Evolutionary conservation across 192 early-diverging fungal species (phyloP), one percentile per base, ranked within the genome.

Genomic region (Entomortierella beljakovae): DNA sequence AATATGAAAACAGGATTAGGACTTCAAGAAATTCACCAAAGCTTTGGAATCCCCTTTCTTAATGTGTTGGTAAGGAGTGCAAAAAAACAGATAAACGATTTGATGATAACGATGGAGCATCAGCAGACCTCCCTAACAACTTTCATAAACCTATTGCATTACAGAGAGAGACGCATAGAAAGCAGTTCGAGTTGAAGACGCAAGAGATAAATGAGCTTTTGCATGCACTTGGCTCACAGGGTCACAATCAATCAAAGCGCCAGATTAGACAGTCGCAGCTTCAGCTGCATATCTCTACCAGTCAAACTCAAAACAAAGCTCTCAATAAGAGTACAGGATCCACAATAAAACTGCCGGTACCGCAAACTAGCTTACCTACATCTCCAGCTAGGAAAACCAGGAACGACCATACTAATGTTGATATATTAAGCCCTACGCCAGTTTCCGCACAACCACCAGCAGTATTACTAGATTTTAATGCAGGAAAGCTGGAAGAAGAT

Each of bases 31-130:
- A 85, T 89, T 6, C 82, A 87, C 68, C 77, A 84, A 10, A 86
- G 84, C 28, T 80, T 89, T 29, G 86, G 88, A 11, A 82, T 89
- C 33, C 86, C 86, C 13, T 89, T 89, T 28, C 65, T 89, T 42
- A 85, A 87, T 53, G 76, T 89, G 10, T 71, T 86, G 84, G 87
- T 88, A 81, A 32, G 68, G 25, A 18, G n/a, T n/a, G n/a, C n/a
- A n/a, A n/a, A n/a, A n/a, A n/a, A n/a, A n/a, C n/a, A n/a, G n/a
- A n/a, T n/a, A n/a, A n/a, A n/a, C n/a, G n/a, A n/a, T n/a, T n/a
- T n/a, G n/a, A n/a, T n/a, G n/a, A n/a, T n/a, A n/a, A n/a, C n/a
- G n/a, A n/a, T n/a, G n/a, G n/a, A n/a, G n/a, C n/a, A n/a, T n/a
- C n/a, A n/a, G n/a, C n/a, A n/a, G n/a, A n/a, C n/a, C n/a, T n/a